These are phyloP conservation scores for Leersia perrieri DNA, from an alignment of 176 grass and related monocot genomes.

Conservation along the genomic window DNA sequence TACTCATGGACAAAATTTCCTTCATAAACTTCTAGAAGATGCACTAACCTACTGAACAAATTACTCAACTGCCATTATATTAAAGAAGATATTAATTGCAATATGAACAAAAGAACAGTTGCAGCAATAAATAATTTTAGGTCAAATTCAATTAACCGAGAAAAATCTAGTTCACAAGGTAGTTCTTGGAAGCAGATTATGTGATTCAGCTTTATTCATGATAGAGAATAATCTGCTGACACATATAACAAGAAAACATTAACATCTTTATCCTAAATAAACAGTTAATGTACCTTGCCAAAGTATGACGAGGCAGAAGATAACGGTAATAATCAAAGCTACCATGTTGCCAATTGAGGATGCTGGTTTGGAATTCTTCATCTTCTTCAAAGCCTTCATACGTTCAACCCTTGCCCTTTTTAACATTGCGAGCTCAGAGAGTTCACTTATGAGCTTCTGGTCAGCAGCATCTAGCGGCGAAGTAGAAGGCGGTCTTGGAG, in stretches of 20 bases:
- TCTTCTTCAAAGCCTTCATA: constrained; percentile 68
- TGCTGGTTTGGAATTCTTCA: constrained; percentile 60
- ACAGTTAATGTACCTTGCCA: constrained; percentile 65
- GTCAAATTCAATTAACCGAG: background rate
- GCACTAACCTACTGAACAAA: background rate
- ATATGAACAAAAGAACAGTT: background rate
- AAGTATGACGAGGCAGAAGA: constrained; percentile 77
- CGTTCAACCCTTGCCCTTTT: constrained; percentile 74
- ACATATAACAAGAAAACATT: background rate
- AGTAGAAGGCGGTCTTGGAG: constrained; percentile 34
- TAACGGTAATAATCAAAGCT: constrained; percentile 61
- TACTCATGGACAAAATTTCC: background rate
- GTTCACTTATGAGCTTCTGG: constrained; percentile 66
- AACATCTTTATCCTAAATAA: background rate
- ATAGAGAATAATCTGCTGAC: background rate
- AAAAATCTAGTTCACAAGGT: background rate
- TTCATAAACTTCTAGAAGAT: background rate
- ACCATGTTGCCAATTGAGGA: constrained; percentile 50
- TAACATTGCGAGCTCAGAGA: constrained; percentile 59
- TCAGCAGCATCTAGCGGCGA: constrained; percentile 54
- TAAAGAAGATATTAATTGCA: background rate
- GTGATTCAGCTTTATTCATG: background rate
- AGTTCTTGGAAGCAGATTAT: background rate
- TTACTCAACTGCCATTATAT: background rate
- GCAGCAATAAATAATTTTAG: background rate